These are phyloP conservation scores for Schrenkiella parvula DNA, from an alignment of 345 rosid species.

Conservation along the genomic window DNA sequence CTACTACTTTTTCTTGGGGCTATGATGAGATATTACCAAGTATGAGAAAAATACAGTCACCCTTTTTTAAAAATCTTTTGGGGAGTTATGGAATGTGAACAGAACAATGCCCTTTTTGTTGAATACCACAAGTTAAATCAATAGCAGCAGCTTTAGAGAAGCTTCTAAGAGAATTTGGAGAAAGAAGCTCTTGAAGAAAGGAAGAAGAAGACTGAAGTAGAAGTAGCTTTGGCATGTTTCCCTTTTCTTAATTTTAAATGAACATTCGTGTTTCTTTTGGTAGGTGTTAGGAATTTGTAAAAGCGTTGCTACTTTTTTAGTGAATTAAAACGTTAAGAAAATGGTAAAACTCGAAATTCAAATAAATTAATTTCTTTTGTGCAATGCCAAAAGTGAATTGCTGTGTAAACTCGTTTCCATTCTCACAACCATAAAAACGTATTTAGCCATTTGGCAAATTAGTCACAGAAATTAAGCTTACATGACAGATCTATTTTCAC, in stretches of 20 bases:
- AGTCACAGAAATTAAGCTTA: neutral
- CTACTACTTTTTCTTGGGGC: conserved; percentile 84
- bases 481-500: neutral
- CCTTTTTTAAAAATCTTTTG: neutral
- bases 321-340: neutral
- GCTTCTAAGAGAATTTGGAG: neutral
- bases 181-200: conserved; percentile 18
- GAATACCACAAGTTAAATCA: conserved; percentile 7
- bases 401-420: neutral
- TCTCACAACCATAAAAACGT: too few relatives aligned
- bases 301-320: conserved; percentile 17
- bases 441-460: neutral
- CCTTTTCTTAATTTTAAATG: conserved; percentile 2
- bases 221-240: conserved; percentile 7
- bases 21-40: conserved; percentile 37
- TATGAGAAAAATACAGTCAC: neutral
- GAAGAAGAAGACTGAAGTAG: conserved; percentile 3
- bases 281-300: conserved; percentile 29
- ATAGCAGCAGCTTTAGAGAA: neutral
- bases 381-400: neutral
- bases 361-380: neutral
- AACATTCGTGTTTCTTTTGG: conserved; percentile 12
- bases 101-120: conserved; percentile 20
- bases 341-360: neutral
- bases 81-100: conserved; percentile 9